Evolutionary conservation across 108 stramenopile genomes (phyloP).

Genomic region (Discostella stelligeroides): DNA sequence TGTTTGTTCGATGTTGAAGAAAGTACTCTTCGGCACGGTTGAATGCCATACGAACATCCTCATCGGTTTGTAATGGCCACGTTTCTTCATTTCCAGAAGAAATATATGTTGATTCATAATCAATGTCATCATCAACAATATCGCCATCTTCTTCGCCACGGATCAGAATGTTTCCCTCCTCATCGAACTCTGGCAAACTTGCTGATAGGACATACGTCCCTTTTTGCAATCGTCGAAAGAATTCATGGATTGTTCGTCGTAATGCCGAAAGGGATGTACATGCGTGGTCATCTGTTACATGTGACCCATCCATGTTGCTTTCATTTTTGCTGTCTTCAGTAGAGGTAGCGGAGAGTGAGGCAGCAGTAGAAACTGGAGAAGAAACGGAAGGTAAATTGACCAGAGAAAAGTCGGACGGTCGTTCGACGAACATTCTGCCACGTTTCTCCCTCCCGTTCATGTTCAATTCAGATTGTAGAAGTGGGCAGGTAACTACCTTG

Average conservation of each 20-base stretch:
- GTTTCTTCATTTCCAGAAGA: constrained; percentile 1
- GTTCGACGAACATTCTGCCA: constrained; percentile 83
- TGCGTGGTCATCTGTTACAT: constrained; percentile 30
- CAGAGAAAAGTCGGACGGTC: constrained; percentile 18
- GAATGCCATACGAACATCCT: constrained; percentile 75
- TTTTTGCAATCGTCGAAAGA: constrained; percentile 77
- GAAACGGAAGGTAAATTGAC: too few relatives aligned
- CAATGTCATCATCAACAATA: constrained; percentile 4
- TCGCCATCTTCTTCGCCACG: constrained; percentile 27
- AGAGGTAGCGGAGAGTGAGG: too few relatives aligned
- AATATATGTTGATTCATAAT: too few relatives aligned
- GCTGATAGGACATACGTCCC: constrained; percentile 73
- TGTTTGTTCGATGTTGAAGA: constrained; percentile 22
- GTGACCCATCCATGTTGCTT: too few relatives aligned
- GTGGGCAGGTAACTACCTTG: constrained; percentile 70
- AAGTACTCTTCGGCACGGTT: constrained; percentile 66
- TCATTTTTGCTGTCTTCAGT: too few relatives aligned
- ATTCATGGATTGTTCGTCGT: constrained; percentile 68
- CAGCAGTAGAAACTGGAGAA: too few relatives aligned
- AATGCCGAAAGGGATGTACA: constrained; percentile 61
- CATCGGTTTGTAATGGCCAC: constrained; percentile 65
- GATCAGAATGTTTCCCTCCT: constrained; percentile 56
- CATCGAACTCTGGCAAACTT: constrained; percentile 57
- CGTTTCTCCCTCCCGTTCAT: constrained; percentile 86
- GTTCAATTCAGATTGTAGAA: constrained; percentile 65